Conservation (phyloP, 2,329 filamentous ascomycete species). For the Epichloe aotearoae region DNA sequence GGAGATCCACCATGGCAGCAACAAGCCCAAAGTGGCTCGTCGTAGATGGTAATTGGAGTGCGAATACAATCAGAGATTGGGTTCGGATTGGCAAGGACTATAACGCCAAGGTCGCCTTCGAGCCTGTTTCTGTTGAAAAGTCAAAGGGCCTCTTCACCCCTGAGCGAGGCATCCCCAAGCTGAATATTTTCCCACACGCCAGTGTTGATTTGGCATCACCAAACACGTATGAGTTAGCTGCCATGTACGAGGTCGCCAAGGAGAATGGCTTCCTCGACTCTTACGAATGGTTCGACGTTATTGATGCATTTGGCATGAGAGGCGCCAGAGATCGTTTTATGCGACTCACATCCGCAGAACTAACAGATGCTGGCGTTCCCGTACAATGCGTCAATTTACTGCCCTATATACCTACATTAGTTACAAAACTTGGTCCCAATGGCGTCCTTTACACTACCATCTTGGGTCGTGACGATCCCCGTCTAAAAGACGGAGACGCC, state of each 20-base stretch:
- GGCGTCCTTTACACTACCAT: slow-evolving; percentile 68
- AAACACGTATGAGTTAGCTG: slow-evolving; percentile 66
- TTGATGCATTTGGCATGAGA: slow-evolving; percentile 67
- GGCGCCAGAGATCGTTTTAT: slow-evolving; percentile 62
- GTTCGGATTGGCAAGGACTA: slow-evolving; percentile 44
- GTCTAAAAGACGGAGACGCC: slow-evolving; percentile 47
- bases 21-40: slow-evolving; percentile 63
- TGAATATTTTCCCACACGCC: slow-evolving; percentile 44
- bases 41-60: slow-evolving; percentile 77
- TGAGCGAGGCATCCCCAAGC: slow-evolving; percentile 22
- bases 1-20: slow-evolving; percentile 44
- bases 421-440: slow-evolving; percentile 67
- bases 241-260: slow-evolving; percentile 63
- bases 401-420: slow-evolving; percentile 72
- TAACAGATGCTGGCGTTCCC: slow-evolving; percentile 72
- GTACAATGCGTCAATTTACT: slow-evolving; percentile 74
- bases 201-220: slow-evolving; percentile 67
- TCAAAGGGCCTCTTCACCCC: slow-evolving; percentile 52
- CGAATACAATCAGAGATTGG: slow-evolving; percentile 53
- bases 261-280: slow-evolving; percentile 54
- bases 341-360: slow-evolving; percentile 46
- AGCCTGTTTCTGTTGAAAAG: slow-evolving; percentile 80
- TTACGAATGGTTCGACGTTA: slow-evolving; percentile 61
- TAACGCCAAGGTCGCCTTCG: slow-evolving; percentile 56
- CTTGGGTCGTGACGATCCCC: slow-evolving; percentile 51